Percentiles rank a stretch among this genome's conserved stretches.
Conservation (phyloP, 2,329 filamentous ascomycete genomes). For the Thyridium curvatum region DNA sequence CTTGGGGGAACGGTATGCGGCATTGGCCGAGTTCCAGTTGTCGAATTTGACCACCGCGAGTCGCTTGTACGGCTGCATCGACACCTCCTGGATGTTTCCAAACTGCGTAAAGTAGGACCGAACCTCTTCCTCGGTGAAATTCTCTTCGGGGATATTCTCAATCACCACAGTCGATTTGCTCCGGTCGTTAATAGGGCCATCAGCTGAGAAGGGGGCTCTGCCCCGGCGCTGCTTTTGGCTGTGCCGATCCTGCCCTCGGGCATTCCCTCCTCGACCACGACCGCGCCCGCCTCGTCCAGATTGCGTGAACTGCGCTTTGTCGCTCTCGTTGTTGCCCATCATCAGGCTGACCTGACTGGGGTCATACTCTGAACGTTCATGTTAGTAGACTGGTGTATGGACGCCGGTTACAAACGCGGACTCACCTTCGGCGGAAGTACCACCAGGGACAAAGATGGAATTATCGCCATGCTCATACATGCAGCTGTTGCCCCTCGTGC, state of each 20-base stretch:
- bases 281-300: slow-evolving; percentile 15
- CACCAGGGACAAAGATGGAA: slow-evolving; percentile 28
- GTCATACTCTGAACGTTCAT: slow-evolving; percentile 12
- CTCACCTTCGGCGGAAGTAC: slow-evolving; percentile 21
- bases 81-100: slow-evolving; percentile 57
- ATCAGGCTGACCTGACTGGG: slow-evolving; percentile 10
- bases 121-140: slow-evolving; percentile 59
- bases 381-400: too few relatives aligned
- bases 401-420: too few relatives aligned
- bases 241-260: too few relatives aligned
- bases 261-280: slow-evolving; percentile 18
- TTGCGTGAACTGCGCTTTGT: slow-evolving; percentile 4
- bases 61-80: slow-evolving; percentile 59
- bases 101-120: slow-evolving; percentile 67
- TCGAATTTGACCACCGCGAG: slow-evolving; percentile 66
- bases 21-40: slow-evolving; percentile 58
- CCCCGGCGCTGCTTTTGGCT: slow-evolving; percentile 18
- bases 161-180: slow-evolving; percentile 65
- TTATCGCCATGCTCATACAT: slow-evolving; percentile 62
- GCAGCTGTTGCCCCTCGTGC: slow-evolving; percentile 60
- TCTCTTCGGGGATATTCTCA: slow-evolving; percentile 69
- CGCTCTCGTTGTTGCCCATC: slow-evolving; percentile 8
- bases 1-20: slow-evolving; percentile 70
- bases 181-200: slow-evolving; percentile 56
- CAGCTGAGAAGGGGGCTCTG: slow-evolving; percentile 56